Base-by-base conservation (phyloP, 345 rosid species). In the Trapa incisa region DNA sequence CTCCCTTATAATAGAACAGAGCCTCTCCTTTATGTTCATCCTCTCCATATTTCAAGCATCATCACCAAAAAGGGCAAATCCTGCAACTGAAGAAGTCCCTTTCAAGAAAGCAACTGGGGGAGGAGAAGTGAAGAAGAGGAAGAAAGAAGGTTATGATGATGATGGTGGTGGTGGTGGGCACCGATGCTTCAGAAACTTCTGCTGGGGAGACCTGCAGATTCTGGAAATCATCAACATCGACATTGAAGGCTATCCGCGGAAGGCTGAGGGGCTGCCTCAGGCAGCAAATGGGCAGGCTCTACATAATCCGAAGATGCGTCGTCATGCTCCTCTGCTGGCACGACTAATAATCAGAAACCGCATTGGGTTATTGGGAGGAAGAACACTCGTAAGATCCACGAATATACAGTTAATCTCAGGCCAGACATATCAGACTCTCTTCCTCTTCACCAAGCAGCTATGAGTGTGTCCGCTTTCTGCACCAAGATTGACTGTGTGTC, bases 291-390 rank as follows among this genome's bases (percentile, higher is more conserved):
- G 93, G 88, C 69, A 84, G 91, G 71, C 80, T 89, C 56, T 89
- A 89, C 77, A 87, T 89, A 57, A 84, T 89, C 39, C 80, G 83
- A 68, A 80, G 88, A 81, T 89, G 93, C 75, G 84, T 89, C 32
- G 89, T 85, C 70, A 87, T 89, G 84, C 93, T 89, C 65, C 78
- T 89, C 61, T 89, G 96, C 56, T 87, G 93, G 93, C 89, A 82
- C 70, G 96, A 87, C 76, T 89, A 5, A 22, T 22, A 22, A 22
- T 22, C 29, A 22, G 29, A 22, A 22, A 22, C 29, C 29, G 29
- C 29, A 22, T 22, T 22, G 61, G 43, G 7, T 3, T 3, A 41
- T 41, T 41, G 43, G 7, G 7, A 41, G 7, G 7, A 41, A 41
- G 7, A 41, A 41, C 7, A 41, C 43, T 41, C 43, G 43, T 41